Conservation (phyloP, 441 rosid species). For the Pelargonium cotyledonis region DNA sequence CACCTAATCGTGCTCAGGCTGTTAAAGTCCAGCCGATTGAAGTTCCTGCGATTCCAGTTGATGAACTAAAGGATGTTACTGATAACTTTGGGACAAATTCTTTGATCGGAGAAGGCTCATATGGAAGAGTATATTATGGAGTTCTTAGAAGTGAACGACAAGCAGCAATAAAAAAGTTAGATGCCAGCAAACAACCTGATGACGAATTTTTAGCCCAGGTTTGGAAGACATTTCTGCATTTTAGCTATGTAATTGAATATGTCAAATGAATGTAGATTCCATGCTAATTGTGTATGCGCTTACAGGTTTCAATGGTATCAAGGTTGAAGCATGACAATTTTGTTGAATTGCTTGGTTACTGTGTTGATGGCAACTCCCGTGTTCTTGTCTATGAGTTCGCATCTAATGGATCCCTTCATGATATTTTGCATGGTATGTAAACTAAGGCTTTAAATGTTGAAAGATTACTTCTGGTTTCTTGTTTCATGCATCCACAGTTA, state of each 20-base stretch:
- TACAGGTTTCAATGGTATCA: slow-evolving; percentile 68
- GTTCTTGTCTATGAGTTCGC: slow-evolving; percentile 63
- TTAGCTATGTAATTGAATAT: slow-evolving; percentile 9
- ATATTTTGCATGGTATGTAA: slow-evolving; percentile 56
- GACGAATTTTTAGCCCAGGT: slow-evolving; percentile 78
- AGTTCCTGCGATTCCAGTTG: slow-evolving; percentile 56
- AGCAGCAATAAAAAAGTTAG: slow-evolving; percentile 61
- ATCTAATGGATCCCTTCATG: slow-evolving; percentile 67
- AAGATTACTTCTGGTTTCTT: background rate
- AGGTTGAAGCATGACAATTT: slow-evolving; percentile 62
- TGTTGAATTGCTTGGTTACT: slow-evolving; percentile 61
- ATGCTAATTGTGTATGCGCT: slow-evolving; percentile 3
- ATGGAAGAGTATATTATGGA: slow-evolving; percentile 61
- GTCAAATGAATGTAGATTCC: slow-evolving; percentile 4
- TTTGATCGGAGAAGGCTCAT: slow-evolving; percentile 69
- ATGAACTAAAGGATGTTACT: slow-evolving; percentile 59
- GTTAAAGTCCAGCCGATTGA: slow-evolving; percentile 83
- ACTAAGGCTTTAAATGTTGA: slow-evolving; percentile 7
- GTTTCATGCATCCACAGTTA: background rate
- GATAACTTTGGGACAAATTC: slow-evolving; percentile 52
- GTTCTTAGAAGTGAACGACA: slow-evolving; percentile 34
- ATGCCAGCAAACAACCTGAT: slow-evolving; percentile 64
- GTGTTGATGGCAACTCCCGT: slow-evolving; percentile 55
- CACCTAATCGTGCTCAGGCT: slow-evolving; percentile 51
- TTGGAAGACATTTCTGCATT: slow-evolving; percentile 6